Percentiles rank a stretch among this genome's conserved stretches.
Evolutionary conservation across 2,329 filamentous ascomycete species (phyloP).

Genomic region (Corinectria fuckeliana): DNA sequence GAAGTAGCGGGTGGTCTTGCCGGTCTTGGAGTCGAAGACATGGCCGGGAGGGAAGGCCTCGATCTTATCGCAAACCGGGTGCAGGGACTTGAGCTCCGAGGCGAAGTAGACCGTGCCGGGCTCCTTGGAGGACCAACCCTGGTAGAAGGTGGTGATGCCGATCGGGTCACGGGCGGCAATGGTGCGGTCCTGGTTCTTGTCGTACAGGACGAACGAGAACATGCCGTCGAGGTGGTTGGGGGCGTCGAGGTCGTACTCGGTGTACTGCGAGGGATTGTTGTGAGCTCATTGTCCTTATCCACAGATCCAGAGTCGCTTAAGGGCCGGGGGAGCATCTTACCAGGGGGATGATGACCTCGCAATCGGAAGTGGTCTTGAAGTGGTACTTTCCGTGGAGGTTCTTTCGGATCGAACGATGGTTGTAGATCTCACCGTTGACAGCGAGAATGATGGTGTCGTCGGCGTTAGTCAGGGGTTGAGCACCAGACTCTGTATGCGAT

Average conservation of each 20-base stretch:
- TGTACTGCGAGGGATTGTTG: conserved; percentile 66
- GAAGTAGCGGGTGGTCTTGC: conserved; percentile 85
- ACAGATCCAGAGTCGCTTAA: background rate
- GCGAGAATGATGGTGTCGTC: conserved; percentile 88
- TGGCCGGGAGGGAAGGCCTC: conserved; percentile 94
- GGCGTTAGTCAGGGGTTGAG: conserved; percentile 92
- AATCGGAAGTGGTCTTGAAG: conserved; percentile 99
- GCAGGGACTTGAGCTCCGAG: conserved; percentile 92
- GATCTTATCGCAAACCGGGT: conserved; percentile 94
- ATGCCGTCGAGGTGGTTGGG: conserved; percentile 96
- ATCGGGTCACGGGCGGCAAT: conserved; percentile 96
- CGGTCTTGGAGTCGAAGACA: conserved; percentile 92
- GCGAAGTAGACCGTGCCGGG: conserved; percentile 92
- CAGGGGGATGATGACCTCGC: conserved; percentile 97
- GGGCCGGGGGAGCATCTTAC: conserved; percentile 58
- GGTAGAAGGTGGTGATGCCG: conserved; percentile 96
- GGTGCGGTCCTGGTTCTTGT: conserved; percentile 91
- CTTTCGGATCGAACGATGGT: conserved; percentile 95
- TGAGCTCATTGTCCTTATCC: conserved; percentile 20
- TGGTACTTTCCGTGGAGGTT: conserved; percentile 81
- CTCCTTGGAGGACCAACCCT: conserved; percentile 85
- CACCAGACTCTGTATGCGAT: conserved; percentile 76
- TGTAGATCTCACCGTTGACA: conserved; percentile 99
- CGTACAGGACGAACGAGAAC: conserved; percentile 99
- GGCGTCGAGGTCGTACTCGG: conserved; percentile 89